Conservation (phyloP, 2,329 filamentous ascomycete genomes). For the Fusarium cyanostomum region DNA sequence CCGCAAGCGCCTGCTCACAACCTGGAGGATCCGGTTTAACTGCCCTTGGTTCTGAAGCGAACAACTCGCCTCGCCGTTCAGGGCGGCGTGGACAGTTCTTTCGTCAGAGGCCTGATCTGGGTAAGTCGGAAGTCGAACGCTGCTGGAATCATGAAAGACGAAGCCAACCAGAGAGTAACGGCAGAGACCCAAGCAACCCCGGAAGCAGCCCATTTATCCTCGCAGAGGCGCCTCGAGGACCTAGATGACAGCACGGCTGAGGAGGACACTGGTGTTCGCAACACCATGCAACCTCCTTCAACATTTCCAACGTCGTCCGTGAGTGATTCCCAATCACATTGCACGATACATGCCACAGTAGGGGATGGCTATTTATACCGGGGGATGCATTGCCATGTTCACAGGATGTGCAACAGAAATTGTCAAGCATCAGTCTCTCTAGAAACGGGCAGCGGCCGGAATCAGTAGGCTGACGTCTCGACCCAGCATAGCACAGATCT, state of each 20-base stretch:
- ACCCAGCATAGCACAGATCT: not conserved
- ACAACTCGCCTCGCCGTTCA: not conserved
- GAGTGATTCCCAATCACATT: not conserved
- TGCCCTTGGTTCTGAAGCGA: not conserved
- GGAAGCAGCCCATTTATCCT: not conserved
- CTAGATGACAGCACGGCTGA: not conserved
- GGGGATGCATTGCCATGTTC: too few species aligned
- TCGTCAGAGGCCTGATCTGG: not conserved
- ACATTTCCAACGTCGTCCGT: slow-evolving; percentile 4
- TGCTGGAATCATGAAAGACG: too few species aligned
- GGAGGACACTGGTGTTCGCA: not conserved
- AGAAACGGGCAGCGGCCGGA: not conserved
- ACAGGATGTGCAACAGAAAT: too few species aligned
- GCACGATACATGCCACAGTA: too few species aligned
- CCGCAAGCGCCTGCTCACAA: not conserved
- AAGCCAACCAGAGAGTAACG: not conserved
- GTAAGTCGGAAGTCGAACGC: not conserved
- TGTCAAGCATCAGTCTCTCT: too few species aligned
- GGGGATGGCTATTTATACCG: too few species aligned
- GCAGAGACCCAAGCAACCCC: not conserved
- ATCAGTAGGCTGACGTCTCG: slow-evolving; percentile 4
- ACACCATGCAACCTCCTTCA: not conserved
- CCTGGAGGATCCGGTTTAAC: not conserved
- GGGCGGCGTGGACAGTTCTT: not conserved
- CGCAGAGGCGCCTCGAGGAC: not conserved